Evolutionary conservation across 208 protist genomes (phyloP).

Genomic region (Trypanosoma caninum): DNA sequence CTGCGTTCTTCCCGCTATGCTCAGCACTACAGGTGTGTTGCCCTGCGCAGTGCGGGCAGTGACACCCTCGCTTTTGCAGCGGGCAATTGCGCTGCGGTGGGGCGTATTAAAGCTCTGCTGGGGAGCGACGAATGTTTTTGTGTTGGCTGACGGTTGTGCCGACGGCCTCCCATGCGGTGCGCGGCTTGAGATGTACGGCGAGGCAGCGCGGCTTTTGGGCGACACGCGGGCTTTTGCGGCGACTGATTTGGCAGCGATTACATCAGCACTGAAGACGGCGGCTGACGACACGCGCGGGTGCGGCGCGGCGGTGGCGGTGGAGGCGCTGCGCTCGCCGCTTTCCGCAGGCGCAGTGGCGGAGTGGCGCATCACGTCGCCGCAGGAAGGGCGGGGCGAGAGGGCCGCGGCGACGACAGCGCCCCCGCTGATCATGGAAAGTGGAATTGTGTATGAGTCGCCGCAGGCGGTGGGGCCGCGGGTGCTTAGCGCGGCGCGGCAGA

Average conservation of each 20-base stretch:
- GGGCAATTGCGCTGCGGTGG: conserved; percentile 12
- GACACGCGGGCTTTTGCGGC: conserved; percentile 24
- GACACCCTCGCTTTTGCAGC: background rate
- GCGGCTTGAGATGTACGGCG: conserved; percentile 66
- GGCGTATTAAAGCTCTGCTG: conserved; percentile 6
- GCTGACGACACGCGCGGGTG: background rate
- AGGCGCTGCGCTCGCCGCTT: background rate
- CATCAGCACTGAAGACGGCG: conserved; percentile 1
- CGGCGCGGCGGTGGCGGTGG: background rate
- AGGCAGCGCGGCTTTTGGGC: conserved; percentile 38
- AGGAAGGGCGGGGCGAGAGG: background rate
- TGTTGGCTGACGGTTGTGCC: conserved; percentile 54
- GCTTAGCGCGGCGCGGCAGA: conserved; percentile 56
- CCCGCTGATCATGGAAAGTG: conserved; percentile 57
- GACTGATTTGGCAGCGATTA: background rate
- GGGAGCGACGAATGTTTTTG: conserved; percentile 62
- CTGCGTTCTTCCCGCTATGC: too few species aligned
- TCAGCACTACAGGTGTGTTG: background rate
- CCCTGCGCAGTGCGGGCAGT: background rate
- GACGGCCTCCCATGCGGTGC: conserved; percentile 62
- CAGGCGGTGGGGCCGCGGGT: conserved; percentile 51
- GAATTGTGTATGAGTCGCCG: conserved; percentile 47
- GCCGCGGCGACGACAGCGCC: conserved; percentile 6
- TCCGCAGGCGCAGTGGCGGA: background rate
- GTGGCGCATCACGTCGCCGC: background rate